Conservation (phyloP, 805 yeast species). For the Hanseniaspora singularis region DNA sequence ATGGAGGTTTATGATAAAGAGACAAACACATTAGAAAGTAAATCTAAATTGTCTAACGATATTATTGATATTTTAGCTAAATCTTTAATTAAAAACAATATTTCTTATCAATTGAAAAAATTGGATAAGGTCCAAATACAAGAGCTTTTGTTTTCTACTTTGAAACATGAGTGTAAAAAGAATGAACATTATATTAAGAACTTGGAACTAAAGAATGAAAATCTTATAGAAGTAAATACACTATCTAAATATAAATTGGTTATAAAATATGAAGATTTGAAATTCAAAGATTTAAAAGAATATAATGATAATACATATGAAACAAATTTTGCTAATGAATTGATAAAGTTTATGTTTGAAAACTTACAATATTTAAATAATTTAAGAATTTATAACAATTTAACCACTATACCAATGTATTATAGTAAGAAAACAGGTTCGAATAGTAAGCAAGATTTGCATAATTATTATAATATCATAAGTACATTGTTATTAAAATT, state of each 20-base stretch:
- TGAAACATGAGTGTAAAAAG: slow-evolving; percentile 11
- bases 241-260: not conserved
- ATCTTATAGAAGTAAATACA: not conserved
- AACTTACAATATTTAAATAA: slow-evolving; percentile 3
- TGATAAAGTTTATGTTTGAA: not conserved
- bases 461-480: slow-evolving; percentile 2
- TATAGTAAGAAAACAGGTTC: not conserved
- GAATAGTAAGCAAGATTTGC: not conserved
- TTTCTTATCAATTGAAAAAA: slow-evolving; percentile 6
- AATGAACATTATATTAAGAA: not conserved
- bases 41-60: not conserved
- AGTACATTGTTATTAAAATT: not conserved
- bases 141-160: slow-evolving; percentile 10
- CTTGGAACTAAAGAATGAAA: not conserved
- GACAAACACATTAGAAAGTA: not conserved
- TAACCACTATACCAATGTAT: slow-evolving; percentile 2
- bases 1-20: not conserved
- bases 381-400: slow-evolving; percentile 5
- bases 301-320: not conserved
- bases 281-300: not conserved
- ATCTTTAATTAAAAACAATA: slow-evolving; percentile 1
- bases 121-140: slow-evolving; percentile 7
- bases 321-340: not conserved
- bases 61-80: not conserved
- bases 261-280: not conserved